phyloP scores from a whole-genome alignment of 1,284 basidiomycete genomes.

The Hypsizygus ulmarius region DNA sequence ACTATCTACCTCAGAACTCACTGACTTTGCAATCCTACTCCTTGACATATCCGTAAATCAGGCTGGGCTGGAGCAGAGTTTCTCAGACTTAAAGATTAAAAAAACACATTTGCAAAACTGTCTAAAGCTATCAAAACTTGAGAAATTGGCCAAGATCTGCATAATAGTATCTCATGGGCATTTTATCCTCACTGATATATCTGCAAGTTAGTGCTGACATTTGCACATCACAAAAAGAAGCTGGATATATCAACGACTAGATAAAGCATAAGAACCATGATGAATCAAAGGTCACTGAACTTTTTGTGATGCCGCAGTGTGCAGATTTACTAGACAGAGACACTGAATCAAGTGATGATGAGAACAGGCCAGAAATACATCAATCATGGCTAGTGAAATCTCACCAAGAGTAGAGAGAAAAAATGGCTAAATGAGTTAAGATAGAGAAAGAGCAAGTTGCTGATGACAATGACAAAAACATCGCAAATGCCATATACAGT shows the following conservation, averaged over 20 bases:
- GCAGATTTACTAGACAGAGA: slow-evolving; percentile 18
- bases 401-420: neutral
- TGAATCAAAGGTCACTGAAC: slow-evolving; percentile 5
- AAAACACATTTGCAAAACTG: no score
- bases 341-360: slow-evolving; percentile 4
- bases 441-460: neutral
- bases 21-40: slow-evolving; percentile 21
- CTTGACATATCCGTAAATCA: slow-evolving; percentile 11
- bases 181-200: no score
- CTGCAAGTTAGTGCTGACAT: slow-evolving; percentile 20
- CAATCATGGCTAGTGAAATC: slow-evolving; percentile 14
- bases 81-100: no score
- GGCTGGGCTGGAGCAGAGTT: neutral
- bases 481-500: neutral
- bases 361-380: neutral
- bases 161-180: no score
- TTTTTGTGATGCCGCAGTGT: slow-evolving; percentile 20
- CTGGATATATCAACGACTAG: slow-evolving; percentile 9
- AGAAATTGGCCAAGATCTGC: no score
- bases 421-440: no score
- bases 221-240: slow-evolving; percentile 15
- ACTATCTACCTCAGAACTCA: slow-evolving; percentile 15
- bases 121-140: no score
- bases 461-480: neutral
- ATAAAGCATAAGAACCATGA: slow-evolving; percentile 19